Evolutionary conservation across 2,329 filamentous ascomycete species (phyloP).

Genomic region (Pseudogymnoascus sp.): DNA sequence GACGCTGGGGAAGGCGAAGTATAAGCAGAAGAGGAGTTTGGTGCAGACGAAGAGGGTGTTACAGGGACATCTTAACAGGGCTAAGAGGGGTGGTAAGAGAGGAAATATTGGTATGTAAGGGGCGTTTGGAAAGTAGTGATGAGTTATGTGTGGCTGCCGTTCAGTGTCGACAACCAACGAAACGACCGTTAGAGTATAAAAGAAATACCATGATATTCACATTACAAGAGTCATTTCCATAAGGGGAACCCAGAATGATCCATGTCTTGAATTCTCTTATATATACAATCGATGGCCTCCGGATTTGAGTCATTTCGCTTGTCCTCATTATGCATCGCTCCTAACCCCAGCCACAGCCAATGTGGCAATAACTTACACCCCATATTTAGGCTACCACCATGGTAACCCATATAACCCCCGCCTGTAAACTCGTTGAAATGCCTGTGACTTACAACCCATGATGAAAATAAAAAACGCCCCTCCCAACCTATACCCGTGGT

Average conservation of each 20-base stretch:
- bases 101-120: constrained; percentile 45
- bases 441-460: neutral
- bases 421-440: neutral
- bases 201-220: constrained; percentile 3
- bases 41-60: constrained; percentile 75
- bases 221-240: neutral
- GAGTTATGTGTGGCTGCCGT: neutral
- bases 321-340: constrained; percentile 4
- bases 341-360: neutral
- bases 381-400: neutral
- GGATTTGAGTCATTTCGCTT: neutral
- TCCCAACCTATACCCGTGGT: constrained; percentile 1
- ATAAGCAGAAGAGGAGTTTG: constrained; percentile 90
- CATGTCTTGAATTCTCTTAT: neutral
- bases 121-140: neutral
- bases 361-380: neutral
- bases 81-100: constrained; percentile 74
- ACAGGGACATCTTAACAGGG: constrained; percentile 70
- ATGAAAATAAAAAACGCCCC: neutral
- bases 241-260: neutral
- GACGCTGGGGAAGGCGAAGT: constrained; percentile 93
- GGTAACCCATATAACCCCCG: neutral
- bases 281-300: constrained; percentile 4
- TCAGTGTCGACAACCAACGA: neutral
- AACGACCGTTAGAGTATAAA: constrained; percentile 4